These are phyloP conservation scores for Paramecium tetraurelia DNA, from an alignment of 73 alveolate species.

Conservation along the genomic window DNA sequence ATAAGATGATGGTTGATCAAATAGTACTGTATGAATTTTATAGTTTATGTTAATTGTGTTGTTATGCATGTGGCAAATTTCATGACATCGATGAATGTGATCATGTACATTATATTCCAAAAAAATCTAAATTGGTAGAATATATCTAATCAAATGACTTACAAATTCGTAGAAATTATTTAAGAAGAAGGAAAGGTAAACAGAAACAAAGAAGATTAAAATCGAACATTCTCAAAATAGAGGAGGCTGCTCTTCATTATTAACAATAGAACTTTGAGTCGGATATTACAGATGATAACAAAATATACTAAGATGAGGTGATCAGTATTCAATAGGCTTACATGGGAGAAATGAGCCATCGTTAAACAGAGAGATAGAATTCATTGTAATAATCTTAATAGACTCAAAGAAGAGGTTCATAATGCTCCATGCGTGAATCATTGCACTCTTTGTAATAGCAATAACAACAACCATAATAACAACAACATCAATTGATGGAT, in stretches of 20 bases:
- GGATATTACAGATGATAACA: background rate
- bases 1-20: conserved; percentile 1
- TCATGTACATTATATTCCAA: conserved; percentile 32
- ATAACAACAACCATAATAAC: background rate
- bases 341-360: background rate
- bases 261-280: background rate
- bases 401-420: background rate
- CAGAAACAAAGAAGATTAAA: background rate
- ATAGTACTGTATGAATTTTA: background rate
- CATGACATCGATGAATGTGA: conserved; percentile 25
- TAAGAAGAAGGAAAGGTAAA: background rate
- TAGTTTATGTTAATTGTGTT: background rate
- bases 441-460: background rate
- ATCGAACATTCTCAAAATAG: background rate
- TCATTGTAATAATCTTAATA: background rate
- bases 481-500: background rate
- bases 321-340: background rate
- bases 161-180: background rate
- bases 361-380: background rate
- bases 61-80: conserved; percentile 15
- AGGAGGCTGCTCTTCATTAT: background rate
- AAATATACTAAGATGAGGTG: background rate
- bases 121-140: background rate
- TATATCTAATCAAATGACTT: background rate
- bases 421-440: background rate